Percentiles rank a stretch among this genome's conserved stretches.
These are phyloP conservation scores for Candida ponderosae DNA, from an alignment of 805 yeast genomes.

Conservation along the genomic window DNA sequence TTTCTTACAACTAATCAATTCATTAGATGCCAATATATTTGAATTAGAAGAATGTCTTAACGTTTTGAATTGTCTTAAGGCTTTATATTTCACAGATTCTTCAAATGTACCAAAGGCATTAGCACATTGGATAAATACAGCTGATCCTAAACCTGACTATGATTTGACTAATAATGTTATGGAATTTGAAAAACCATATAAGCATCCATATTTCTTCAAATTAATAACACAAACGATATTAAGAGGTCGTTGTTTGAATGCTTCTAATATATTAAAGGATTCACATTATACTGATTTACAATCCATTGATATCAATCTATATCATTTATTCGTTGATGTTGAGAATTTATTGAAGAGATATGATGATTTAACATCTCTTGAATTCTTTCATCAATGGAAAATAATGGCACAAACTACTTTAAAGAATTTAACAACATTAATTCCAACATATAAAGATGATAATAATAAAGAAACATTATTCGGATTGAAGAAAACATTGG, in stretches of 20 bases:
- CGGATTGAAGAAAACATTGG: conserved; percentile 22
- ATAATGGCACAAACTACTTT: conserved; percentile 18
- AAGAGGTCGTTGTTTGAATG: conserved; percentile 56
- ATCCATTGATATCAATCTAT: conserved; percentile 11
- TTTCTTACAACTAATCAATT: neutral
- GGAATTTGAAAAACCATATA: conserved; percentile 35
- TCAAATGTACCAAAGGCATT: conserved; percentile 33
- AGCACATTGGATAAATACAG: conserved; percentile 59
- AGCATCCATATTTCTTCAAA: conserved; percentile 54
- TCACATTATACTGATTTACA: conserved; percentile 35
- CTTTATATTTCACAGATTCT: conserved; percentile 34
- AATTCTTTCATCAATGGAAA: conserved; percentile 30
- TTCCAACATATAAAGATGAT: neutral
- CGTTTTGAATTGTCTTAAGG: conserved; percentile 51
- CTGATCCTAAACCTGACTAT: conserved; percentile 58
- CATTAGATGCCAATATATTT: conserved; percentile 19
- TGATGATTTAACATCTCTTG: conserved; percentile 22
- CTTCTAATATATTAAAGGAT: conserved; percentile 36
- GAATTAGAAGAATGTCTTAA: conserved; percentile 38
- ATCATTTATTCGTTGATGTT: conserved; percentile 26
- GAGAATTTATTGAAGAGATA: conserved; percentile 25
- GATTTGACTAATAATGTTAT: conserved; percentile 39
- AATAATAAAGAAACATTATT: conserved; percentile 13
- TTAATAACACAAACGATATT: conserved; percentile 46
- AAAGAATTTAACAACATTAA: conserved; percentile 11